A percentile compares a stretch with the other conserved stretches of the same genome.
Conservation (phyloP, 768 basidiomycete species). For the Auriscalpium orientale region DNA sequence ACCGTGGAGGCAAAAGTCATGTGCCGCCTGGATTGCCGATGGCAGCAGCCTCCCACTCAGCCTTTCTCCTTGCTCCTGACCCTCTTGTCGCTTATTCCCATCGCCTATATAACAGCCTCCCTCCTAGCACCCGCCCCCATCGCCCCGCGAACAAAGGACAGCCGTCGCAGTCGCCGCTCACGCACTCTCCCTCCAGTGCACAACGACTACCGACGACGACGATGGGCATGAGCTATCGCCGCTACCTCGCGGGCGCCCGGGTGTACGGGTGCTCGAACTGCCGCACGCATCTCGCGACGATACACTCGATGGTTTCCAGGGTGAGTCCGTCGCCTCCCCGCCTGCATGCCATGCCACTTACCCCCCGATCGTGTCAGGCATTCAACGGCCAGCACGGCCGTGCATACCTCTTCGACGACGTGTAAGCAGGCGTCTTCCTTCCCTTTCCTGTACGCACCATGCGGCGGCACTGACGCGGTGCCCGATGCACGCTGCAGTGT, state of each 20-base stretch:
- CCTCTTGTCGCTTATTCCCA: constrained; percentile 4
- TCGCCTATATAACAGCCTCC: constrained; percentile 9
- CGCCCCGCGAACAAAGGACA: background rate
- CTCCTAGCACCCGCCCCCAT: background rate
- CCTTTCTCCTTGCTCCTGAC: background rate
- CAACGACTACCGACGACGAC: constrained; percentile 1
- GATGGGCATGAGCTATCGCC: constrained; percentile 90
- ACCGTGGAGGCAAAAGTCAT: too few species aligned
- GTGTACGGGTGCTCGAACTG: constrained; percentile 86
- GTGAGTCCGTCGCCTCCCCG: constrained; percentile 33
- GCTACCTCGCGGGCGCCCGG: constrained; percentile 76
- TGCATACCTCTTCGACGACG: constrained; percentile 89
- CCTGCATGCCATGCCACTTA: constrained; percentile 13
- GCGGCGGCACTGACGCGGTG: constrained; percentile 9
- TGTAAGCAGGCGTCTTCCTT: constrained; percentile 53
- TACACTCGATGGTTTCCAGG: constrained; percentile 85
- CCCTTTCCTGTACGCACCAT: constrained; percentile 1
- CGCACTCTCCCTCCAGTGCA: background rate
- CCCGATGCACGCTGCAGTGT: constrained; percentile 43
- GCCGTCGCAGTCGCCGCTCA: background rate
- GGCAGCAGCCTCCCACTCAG: too few species aligned
- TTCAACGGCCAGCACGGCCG: constrained; percentile 97
- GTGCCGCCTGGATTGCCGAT: too few species aligned
- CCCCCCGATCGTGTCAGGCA: constrained; percentile 45
- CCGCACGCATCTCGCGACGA: constrained; percentile 86